These are phyloP conservation scores for Boletus speciosus DNA, from an alignment of 768 basidiomycete species.

Conservation along the genomic window DNA sequence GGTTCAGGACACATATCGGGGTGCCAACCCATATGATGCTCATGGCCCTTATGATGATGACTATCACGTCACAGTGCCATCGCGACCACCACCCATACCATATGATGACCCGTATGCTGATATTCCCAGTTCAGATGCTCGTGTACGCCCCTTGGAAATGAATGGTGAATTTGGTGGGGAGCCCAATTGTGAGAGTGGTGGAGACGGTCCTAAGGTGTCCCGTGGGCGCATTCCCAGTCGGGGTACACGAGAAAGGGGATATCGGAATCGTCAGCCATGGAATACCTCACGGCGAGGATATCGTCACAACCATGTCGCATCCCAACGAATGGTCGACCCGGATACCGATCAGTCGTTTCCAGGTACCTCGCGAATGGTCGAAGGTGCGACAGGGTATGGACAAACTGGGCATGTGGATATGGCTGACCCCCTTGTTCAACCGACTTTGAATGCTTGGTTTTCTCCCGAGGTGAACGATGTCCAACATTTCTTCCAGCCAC, in stretches of 20 bases:
- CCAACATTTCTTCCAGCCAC: constrained; percentile 58
- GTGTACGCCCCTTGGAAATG: background rate
- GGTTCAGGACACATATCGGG: constrained; percentile 41
- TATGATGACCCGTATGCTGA: constrained; percentile 81
- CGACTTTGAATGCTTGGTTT: constrained; percentile 16
- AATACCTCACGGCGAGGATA: constrained; percentile 19
- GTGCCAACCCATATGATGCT: constrained; percentile 62
- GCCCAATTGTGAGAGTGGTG: constrained; percentile 24
- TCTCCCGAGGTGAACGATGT: constrained; percentile 8
- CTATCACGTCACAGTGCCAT: constrained; percentile 46
- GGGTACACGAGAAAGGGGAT: constrained; percentile 25
- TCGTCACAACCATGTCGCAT: constrained; percentile 9
- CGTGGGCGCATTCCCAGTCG: constrained; percentile 27
- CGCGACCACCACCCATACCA: constrained; percentile 64
- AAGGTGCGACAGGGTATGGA: constrained; percentile 41
- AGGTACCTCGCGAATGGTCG: constrained; percentile 47
- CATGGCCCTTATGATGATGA: constrained; percentile 69
- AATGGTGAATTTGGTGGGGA: constrained; percentile 13
- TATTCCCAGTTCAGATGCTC: constrained; percentile 30
- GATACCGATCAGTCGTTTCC: constrained; percentile 32
- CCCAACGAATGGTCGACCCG: constrained; percentile 31
- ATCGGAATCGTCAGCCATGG: constrained; percentile 14
- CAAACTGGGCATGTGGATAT: constrained; percentile 32
- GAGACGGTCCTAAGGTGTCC: background rate
- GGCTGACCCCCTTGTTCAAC: constrained; percentile 12